Base-by-base conservation (phyloP, 2,329 filamentous ascomycete genomes). In the Aspergillus ochraceus region DNA sequence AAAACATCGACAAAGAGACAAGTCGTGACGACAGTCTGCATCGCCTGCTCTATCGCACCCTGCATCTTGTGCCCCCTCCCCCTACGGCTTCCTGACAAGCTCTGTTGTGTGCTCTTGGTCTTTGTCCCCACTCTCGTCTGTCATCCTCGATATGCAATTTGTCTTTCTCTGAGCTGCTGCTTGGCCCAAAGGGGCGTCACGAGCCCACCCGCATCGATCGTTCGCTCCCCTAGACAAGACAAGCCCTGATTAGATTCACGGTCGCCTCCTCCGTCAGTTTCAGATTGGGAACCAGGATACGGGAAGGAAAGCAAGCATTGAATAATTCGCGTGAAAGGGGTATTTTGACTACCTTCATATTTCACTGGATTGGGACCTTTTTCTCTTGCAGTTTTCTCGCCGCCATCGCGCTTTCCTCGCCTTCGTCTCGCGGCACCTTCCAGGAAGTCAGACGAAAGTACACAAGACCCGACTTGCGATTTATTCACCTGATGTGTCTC, bases 161-260 rank as follows among this genome's bases (percentile, higher is more conserved):
- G 59, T 26, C 58, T 61, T 60, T 58, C 58, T 64, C 51, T 59
- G 56, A 63, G 60, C 59, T 60, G 56, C 64, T 61, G 52, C 54
- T 61, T 64, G 63, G 53, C 64, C 57, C 66, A 57, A 45, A 54
- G 59, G 60, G 66, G 64, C 66, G 63, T 69, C 66, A 64, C 64
- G 61, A 65, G 63, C 62, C 50, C 56, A 6, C 49, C 60, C 54
- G 58, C 26, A 29, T 29, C 26, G 61, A 60, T 68, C 63, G 66
- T 66, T 64, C 58, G 61, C 61, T 63, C 55, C 62, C 60, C 59
- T 53, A 56, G 60, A 56, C 55, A 59, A 60, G 49, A 52, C 55
- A 59, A 60, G 49, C 45, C 49, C 46, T 55, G 45, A n/a, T 14
- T 53, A 42, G 45, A 55, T 32, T 57, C 46, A 26, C 26, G n/a